phyloP scores from a whole-genome alignment of 2,329 filamentous ascomycete species.

The Coccinonectria pachysandricola region DNA sequence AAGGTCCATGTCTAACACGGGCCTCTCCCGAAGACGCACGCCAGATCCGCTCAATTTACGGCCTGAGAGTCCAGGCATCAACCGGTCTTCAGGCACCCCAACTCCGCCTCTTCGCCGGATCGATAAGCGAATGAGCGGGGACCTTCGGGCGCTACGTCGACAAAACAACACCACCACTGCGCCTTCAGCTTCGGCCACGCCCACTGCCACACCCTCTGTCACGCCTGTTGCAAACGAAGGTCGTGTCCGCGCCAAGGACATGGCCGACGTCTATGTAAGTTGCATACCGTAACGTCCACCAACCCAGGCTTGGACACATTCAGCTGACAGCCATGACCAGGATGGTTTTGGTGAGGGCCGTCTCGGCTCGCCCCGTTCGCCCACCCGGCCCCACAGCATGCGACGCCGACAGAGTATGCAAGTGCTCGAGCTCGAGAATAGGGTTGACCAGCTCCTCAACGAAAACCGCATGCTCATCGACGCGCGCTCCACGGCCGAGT shows the following conservation, averaged over 20 bases:
- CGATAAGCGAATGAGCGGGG: slow-evolving; percentile 60
- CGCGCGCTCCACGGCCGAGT: slow-evolving; percentile 60
- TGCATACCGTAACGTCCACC: no score
- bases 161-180: slow-evolving; percentile 23
- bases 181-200: slow-evolving; percentile 13
- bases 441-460: slow-evolving; percentile 71
- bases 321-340: no score
- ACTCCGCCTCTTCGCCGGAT: slow-evolving; percentile 64
- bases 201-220: no score
- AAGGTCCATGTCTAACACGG: slow-evolving; percentile 43
- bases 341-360: slow-evolving; percentile 89
- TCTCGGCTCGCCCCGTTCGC: slow-evolving; percentile 78
- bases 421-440: slow-evolving; percentile 79
- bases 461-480: slow-evolving; percentile 77
- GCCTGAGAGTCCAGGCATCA: slow-evolving; percentile 52
- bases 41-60: slow-evolving; percentile 45
- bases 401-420: slow-evolving; percentile 97
- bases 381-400: slow-evolving; percentile 89
- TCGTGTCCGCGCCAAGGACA: slow-evolving; percentile 72
- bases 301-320: no score
- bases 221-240: slow-evolving; percentile 79
- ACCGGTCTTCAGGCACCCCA: slow-evolving; percentile 27
- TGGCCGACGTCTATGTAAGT: slow-evolving; percentile 93
- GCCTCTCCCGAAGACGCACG: slow-evolving; percentile 40
- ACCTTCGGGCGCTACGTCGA: slow-evolving; percentile 43